Evolutionary conservation across 1,139 yeast genomes (phyloP), one percentile per base, ranked within the genome.

Genomic region (Yamadazyma buinensis): DNA sequence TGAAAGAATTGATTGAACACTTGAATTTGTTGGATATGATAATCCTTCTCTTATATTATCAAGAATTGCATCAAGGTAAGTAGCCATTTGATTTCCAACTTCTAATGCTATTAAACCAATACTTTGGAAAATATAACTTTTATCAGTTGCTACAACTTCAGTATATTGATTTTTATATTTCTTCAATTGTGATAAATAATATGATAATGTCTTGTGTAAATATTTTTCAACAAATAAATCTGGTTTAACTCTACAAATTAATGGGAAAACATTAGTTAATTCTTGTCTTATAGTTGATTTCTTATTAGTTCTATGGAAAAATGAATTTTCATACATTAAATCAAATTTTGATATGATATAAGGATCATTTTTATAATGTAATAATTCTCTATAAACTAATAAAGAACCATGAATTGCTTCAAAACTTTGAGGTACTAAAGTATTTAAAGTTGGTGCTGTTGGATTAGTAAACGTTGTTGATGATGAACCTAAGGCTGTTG

Each of bases 381-480:
- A 70, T 22, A 92, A 66, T 51, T 87, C 97, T 28, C 94, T 71
- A 54, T 82, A 88, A 0, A 86, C 95, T 29, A 92, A 64, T 15
- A 92, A 64, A 1, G 95, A 77, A 0, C 96, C 97, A 55, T 92
- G 97, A 13, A 87, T 74, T 2, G 81, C 71, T 42, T 88, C 97
- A 22, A 77, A 67, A 0, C 82, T 49, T 32, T 59, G 66, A 5
- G 27, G 29, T 2, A 55, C 43, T 1, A 42, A 37, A 26, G 19
- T 17, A 17, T 17, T 17, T 17, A 17, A 17, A 5, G 19, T 17
- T n/a, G 18, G 5, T n/a, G 29, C 14, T 17, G 29, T 6, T 4
- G 19, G 14, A 4, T n/a, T n/a, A n/a, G n/a, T n/a, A n/a, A n/a
- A n/a, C 7, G 19, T 17, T n/a, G 18, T n/a, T n/a, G 29, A 26